A percentile compares a stretch with the other conserved stretches of the same genome.
phyloP scores from a whole-genome alignment of 2,329 filamentous ascomycete species.

The Colletotrichum tofieldiae region DNA sequence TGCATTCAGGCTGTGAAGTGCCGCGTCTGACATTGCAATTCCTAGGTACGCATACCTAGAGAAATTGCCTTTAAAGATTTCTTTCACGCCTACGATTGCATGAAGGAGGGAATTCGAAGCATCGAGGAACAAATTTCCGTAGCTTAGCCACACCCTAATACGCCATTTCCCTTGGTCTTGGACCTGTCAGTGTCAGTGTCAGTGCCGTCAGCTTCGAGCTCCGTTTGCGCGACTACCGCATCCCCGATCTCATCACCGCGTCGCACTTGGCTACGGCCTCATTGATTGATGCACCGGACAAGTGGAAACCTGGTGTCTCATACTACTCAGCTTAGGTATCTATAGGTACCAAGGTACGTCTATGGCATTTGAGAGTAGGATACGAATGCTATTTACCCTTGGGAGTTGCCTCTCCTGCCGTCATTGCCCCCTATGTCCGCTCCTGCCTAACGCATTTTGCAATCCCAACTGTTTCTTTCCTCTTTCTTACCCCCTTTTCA shows the following conservation, averaged over 20 bases:
- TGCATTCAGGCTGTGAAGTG: conserved; percentile 11
- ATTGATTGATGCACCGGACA: neutral
- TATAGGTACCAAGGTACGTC: neutral
- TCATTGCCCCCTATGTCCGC: neutral
- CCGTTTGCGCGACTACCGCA: neutral
- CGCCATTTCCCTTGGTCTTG: neutral
- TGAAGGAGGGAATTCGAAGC: neutral
- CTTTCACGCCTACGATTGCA: neutral
- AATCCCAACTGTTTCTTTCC: neutral
- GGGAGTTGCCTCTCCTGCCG: neutral
- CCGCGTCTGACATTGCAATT: conserved; percentile 9
- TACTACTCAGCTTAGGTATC: neutral
- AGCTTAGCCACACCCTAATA: neutral
- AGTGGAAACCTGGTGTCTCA: neutral
- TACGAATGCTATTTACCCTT: neutral
- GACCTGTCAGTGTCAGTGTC: conserved; percentile 4
- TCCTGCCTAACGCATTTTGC: neutral
- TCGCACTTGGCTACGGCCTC: neutral
- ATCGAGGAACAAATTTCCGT: conserved; percentile 2
- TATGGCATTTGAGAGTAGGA: neutral
- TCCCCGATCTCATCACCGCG: neutral
- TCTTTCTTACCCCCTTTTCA: neutral
- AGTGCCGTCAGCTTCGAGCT: conserved; percentile 2
- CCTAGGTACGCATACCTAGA: neutral
- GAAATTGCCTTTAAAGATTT: neutral